Base-by-base conservation (phyloP, 2,329 filamentous ascomycete species). In the Dothistroma septosporum region DNA sequence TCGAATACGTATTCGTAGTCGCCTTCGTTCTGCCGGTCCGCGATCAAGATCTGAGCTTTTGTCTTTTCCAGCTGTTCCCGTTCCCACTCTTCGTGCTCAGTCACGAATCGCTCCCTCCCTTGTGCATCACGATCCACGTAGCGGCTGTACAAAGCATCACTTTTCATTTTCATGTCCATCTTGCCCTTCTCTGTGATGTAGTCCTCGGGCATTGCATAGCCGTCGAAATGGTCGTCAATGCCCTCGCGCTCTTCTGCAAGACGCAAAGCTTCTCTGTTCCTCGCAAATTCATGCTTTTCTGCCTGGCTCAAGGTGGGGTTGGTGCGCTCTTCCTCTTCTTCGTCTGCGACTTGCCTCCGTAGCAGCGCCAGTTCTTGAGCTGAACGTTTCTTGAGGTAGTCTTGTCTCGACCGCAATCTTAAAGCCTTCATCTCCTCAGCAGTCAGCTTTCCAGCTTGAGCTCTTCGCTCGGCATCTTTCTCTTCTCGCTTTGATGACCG, bases 11-110 rank as follows among this genome's bases (percentile, higher is more conserved):
- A 96, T 68, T 94, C 90, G 73, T 97, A 99, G 61, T 95, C 88
- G 12, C 87, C 87, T 66, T 92, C 87, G 56, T 92, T 87, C 14
- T 89, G 86, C 37, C 87, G 83, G 71, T 95, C 91, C 0, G 86
- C 79, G 57, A 86, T 85, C 66, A 85, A 83, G 61, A 96, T 91
- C 73, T 96, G 92, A 0, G 91, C 87, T 73, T 93, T 94, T 6
- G 91, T 92, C 74, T 95, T 95, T 59, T 87, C 83, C 0, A 89
- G 84, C 76, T 97, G 93, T 72, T 97, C 93, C 60, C 86, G 80
- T 74, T 99, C 94, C 93, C 93, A 99, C 71, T 96, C 90, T 64
- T 99, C 92, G 65, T 96, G 90, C 74, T 99, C 94, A 0, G 92
- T 96, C 60, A 96, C 85, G 68, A 91, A 95, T 69, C 88, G 88